Evolutionary conservation across 768 basidiomycete genomes (phyloP), one percentile per base, ranked within the genome.

Genomic region (Clavulina sp.): DNA sequence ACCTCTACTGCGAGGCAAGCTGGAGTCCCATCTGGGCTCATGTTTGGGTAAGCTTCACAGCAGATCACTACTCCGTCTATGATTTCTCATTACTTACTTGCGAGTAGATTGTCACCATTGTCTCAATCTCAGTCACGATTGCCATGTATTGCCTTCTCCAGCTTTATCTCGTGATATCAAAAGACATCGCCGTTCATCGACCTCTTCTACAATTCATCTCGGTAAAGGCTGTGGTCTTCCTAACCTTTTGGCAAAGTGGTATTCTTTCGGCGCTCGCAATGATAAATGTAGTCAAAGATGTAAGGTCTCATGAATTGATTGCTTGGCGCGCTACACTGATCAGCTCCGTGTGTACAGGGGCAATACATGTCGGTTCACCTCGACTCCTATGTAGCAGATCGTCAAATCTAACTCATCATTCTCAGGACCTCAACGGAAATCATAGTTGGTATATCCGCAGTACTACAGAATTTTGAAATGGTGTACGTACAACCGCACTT

Each of bases 71-170:
- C 18, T 13, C 38, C n/a, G 2, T 7, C n/a, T 32, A 24, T 32
- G 18, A 32, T 6, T 38, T 36, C 4, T 26, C 24, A 48, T 32
- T 41, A 19, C 40, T 47, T 1, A 21, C 18, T 9, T 50, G 48
- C 3, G 28, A 40, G 4, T 52, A 80, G 79, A 77, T 81, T 53
- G 68, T 70, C 2, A 59, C 72, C 32, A 64, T 80, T 41, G 73
- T 83, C 34, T 81, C 81, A 1, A 58, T 80, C 33, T 83, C 81
- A 0, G 82, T 87, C 18, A 73, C 81, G 0, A 60, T 84, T 2
- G 80, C 81, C 30, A 84, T 84, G 81, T 86, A 81, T 61, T 81
- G 80, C 60, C 63, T 82, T 52, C 65, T 86, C 21, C 83, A 85
- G 60, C 65, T 87, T 18, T 84, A 81, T 58, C 56, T 82, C 5